Base-by-base conservation (phyloP, 345 rosid species). In the Hirschfeldia incana region DNA sequence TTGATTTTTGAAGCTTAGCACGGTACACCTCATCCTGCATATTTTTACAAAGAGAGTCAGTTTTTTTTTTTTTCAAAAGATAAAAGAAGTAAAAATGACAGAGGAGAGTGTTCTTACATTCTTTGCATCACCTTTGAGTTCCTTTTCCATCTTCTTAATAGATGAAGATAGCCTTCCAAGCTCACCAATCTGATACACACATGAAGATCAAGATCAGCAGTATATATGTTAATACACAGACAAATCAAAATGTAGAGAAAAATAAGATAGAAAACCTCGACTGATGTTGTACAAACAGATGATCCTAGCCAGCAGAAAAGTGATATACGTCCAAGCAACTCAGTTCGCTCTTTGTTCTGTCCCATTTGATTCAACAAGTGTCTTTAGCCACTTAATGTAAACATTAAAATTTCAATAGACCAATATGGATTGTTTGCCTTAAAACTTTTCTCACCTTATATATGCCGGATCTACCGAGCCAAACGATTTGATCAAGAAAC, bases 251-350 rank as follows among this genome's bases (percentile, higher is more conserved):
- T 21, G 75, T 61, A 1, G 9, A 57, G 61, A 62, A 51, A 61
- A 28, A 60, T 34, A 17, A 39, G 37, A 62, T 39, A 4, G 4
- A 29, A 8, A 79, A 96, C 99, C 99, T 96, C 98, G 69, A 93
- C 94, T 86, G 91, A 83, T 72, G 94, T 81, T 60, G 86, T 69
- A 78, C 97, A 96, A 55, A 90, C 63, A 3, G 97, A 89, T 72
- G 99, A 90, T 79, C 99, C 97, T 85, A 96, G 81, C 97, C 97
- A 93, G 69, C 98, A 92, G 85, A 79, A 93, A 58, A 96, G 91
- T 4, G 99, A 93, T 51, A 96, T 88, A 27, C 97, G 89, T 15
- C 97, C 97, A 51, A 96, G 57, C 75, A 90, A 83, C 46, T 96
- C 99, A 29, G 92, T 78, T 15, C 87, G 87, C 83, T 92, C 97